Conservation (phyloP, 2,329 filamentous ascomycete species). For the Cladophialophora chaetospira region DNA sequence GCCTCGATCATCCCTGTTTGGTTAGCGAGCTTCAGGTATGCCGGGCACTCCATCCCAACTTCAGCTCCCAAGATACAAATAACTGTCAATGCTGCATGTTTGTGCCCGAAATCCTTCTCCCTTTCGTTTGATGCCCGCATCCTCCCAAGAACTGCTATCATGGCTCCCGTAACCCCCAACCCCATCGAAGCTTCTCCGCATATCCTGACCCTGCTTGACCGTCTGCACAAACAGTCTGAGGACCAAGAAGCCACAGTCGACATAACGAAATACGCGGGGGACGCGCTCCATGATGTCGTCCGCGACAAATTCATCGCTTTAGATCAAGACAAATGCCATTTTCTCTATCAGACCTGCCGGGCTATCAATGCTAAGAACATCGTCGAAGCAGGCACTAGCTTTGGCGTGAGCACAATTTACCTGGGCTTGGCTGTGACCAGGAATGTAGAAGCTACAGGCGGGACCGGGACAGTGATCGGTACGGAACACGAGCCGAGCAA, state of each 20-base stretch:
- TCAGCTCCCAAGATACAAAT: too few relatives aligned
- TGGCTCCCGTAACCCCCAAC: constrained; percentile 3
- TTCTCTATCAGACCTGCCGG: constrained; percentile 41
- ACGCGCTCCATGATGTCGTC: constrained; percentile 26
- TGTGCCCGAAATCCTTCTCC: too few relatives aligned
- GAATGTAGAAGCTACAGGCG: constrained; percentile 31
- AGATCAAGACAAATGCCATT: constrained; percentile 44
- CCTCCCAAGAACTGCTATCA: not conserved
- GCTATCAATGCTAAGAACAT: constrained; percentile 40
- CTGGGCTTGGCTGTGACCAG: constrained; percentile 42
- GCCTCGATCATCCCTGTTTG: too few relatives aligned
- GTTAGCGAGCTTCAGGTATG: too few relatives aligned
- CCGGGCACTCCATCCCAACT: too few relatives aligned
- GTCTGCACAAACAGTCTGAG: constrained; percentile 13
- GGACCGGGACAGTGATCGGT: constrained; percentile 40
- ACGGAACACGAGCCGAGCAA: constrained; percentile 44
- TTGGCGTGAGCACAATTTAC: constrained; percentile 48
- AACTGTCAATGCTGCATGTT: too few relatives aligned
- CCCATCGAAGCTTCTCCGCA: constrained; percentile 29
- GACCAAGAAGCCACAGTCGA: constrained; percentile 12
- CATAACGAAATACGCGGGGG: not conserved
- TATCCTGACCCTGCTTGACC: constrained; percentile 23
- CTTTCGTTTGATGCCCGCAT: not conserved
- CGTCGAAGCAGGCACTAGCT: constrained; percentile 47
- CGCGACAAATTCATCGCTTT: constrained; percentile 47